Evolutionary conservation across 2,329 filamentous ascomycete species (phyloP).

Genomic region (Colletotrichum melonis): DNA sequence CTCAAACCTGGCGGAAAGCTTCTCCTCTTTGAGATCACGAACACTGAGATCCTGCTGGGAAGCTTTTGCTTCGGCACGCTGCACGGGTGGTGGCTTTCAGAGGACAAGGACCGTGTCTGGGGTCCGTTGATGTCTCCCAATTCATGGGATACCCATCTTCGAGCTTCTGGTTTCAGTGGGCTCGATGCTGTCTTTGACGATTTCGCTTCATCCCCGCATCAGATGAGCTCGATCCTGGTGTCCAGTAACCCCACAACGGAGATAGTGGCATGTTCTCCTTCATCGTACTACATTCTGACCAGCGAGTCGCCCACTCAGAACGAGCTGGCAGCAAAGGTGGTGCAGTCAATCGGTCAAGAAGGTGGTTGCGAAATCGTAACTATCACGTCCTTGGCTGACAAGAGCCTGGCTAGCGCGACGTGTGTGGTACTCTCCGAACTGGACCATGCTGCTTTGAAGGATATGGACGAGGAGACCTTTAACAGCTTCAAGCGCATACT

Average conservation of each 20-base stretch:
- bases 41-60: constrained; percentile 28
- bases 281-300: background rate
- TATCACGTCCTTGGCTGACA: constrained; percentile 4
- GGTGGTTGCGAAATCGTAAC: background rate
- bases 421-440: constrained; percentile 41
- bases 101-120: constrained; percentile 41
- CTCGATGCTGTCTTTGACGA: constrained; percentile 42
- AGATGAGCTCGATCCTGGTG: constrained; percentile 36
- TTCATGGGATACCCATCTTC: constrained; percentile 38
- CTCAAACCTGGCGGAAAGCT: constrained; percentile 47
- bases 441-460: constrained; percentile 34
- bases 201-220: constrained; percentile 34
- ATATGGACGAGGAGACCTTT: constrained; percentile 37
- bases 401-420: constrained; percentile 27
- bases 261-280: no score
- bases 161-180: constrained; percentile 35
- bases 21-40: constrained; percentile 44
- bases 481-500: constrained; percentile 38
- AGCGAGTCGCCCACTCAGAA: background rate
- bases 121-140: constrained; percentile 41
- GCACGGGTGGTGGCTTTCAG: constrained; percentile 46
- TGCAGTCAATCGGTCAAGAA: background rate
- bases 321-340: background rate
- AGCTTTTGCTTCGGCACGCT: constrained; percentile 44
- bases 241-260: constrained; percentile 36